Conservation (phyloP, 805 yeast species). For the Wickerhamomyces xylosicus region DNA sequence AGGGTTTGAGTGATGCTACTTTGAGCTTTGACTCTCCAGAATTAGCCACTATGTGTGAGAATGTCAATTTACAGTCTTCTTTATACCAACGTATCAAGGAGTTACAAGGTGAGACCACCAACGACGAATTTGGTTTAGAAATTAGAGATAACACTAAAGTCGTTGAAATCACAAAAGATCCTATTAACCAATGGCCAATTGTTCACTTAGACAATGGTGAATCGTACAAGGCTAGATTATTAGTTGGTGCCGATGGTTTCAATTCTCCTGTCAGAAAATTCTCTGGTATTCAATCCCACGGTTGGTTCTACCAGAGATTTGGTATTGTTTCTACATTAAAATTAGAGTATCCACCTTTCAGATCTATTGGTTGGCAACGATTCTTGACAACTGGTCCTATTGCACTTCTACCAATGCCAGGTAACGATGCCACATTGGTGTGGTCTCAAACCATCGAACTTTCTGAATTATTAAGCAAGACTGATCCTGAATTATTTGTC, state of each 20-base stretch:
- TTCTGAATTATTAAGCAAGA: constrained; percentile 48
- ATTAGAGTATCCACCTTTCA: constrained; percentile 59
- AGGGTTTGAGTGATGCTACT: constrained; percentile 62
- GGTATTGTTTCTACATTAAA: constrained; percentile 91
- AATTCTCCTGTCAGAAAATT: constrained; percentile 84
- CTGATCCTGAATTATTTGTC: constrained; percentile 53
- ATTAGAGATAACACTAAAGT: constrained; percentile 64
- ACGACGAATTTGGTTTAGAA: constrained; percentile 21
- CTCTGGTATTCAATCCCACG: constrained; percentile 76
- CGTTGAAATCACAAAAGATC: constrained; percentile 33
- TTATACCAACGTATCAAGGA: constrained; percentile 44
- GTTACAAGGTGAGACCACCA: constrained; percentile 19
- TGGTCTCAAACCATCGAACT: constrained; percentile 84
- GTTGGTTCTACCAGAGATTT: constrained; percentile 82
- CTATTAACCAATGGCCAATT: constrained; percentile 59
- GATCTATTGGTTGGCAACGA: constrained; percentile 84
- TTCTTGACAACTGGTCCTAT: constrained; percentile 88
- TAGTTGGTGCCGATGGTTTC: constrained; percentile 93
- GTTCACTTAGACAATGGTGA: constrained; percentile 61
- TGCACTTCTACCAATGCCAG: constrained; percentile 85
- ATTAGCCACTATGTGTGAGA: constrained; percentile 84
- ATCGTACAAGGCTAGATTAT: constrained; percentile 52
- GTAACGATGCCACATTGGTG: constrained; percentile 79
- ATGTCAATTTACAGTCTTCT: constrained; percentile 71
- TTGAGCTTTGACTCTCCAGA: constrained; percentile 60